Evolutionary conservation across 2,329 filamentous ascomycete species (phyloP).

Genomic region (Ophiobolus disseminans): DNA sequence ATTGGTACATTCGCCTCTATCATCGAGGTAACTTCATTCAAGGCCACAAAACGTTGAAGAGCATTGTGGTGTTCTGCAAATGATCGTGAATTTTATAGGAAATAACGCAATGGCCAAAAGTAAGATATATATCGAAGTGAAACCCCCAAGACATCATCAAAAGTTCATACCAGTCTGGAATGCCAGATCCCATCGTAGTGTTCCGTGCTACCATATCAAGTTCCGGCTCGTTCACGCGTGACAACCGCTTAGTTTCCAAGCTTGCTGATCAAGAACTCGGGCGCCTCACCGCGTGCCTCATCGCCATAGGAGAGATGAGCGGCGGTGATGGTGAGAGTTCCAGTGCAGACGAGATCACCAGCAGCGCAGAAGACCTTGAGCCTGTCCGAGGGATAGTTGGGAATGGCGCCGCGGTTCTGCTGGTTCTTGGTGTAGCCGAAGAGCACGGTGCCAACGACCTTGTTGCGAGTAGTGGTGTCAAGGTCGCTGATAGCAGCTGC

Average conservation of each 20-base stretch:
- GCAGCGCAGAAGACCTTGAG: constrained; percentile 47
- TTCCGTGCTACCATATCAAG: not conserved
- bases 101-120: not conserved
- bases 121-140: not conserved
- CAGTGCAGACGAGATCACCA: constrained; percentile 46
- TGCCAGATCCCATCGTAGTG: not conserved
- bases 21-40: no score
- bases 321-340: constrained; percentile 40
- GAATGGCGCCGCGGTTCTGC: constrained; percentile 47
- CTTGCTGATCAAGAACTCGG: constrained; percentile 34
- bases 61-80: no score
- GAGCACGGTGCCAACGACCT: constrained; percentile 49
- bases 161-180: not conserved
- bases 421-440: constrained; percentile 52
- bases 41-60: no score
- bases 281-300: constrained; percentile 34
- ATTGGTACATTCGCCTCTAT: no score
- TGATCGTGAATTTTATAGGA: not conserved
- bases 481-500: constrained; percentile 43
- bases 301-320: constrained; percentile 43
- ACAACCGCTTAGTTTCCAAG: constrained; percentile 8
- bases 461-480: constrained; percentile 29
- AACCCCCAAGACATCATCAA: not conserved
- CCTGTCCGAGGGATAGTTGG: constrained; percentile 40
- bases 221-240: not conserved